Evolutionary conservation across 2,329 filamentous ascomycete species (phyloP), one percentile per base, ranked within the genome.

Genomic region (Aspergillus pseudoglaucus): DNA sequence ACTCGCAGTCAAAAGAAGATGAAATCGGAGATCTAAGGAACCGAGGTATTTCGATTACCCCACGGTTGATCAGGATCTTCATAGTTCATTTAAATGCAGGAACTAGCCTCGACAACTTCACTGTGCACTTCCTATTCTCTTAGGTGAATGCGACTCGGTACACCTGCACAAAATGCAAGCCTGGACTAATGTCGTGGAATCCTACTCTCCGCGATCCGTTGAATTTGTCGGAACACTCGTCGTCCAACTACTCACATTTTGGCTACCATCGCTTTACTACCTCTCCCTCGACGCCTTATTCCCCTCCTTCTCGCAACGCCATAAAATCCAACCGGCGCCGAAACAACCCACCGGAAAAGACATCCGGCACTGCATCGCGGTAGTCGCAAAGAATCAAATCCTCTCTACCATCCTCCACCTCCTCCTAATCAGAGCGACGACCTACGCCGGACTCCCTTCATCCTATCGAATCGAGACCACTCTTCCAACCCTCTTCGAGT

Each of bases 291-390:
- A 77, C 53, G 37, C 50, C 8, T 9, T 74, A 9, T 64, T 70
- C n/a, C 78, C 78, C 0, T 41, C 56, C 7, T 80, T 79, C 53
- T 75, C 77, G 0, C 64, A 65, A 6, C 67, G 65, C 4, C 77
- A 81, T 66, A 81, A 80, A 57, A 73, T 80, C 48, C 78, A 81
- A 52, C 75, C 76, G 0, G 67, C 72, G 0, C 71, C 72, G 1
- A 75, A 73, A 44, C 76, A 79, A 54, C 77, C 78, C 1, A 74
- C 69, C 1, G 37, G 58, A 1, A 52, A 56, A 2, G 74, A 80
- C n/a, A 67, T 79, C 20, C 35, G 57, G 2, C 66, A 72, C 52
- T 78, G 77, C 47, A 54, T 71, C 45, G 12, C 42, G 7, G 60
- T 80, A 14, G 73, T 77, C 3, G 49, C 72, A 2, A 70, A 70